Evolutionary conservation across 371 early-diverging fungal genomes (phyloP).

Genomic region (Actinomucor elegans): DNA sequence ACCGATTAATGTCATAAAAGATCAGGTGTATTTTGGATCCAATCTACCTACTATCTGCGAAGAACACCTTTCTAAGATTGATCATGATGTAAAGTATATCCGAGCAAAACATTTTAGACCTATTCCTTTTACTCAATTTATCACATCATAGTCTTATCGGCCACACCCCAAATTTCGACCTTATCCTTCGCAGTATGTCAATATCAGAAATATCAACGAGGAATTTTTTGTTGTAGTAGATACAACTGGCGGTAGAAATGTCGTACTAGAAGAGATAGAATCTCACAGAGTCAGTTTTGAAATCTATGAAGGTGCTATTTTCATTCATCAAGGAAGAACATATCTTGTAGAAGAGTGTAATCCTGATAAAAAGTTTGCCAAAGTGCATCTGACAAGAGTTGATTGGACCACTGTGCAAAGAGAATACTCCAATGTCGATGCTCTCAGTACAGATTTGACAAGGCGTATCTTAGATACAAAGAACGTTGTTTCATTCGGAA

Average conservation of each 20-base stretch:
- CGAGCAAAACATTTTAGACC: no score
- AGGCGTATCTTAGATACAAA: slow-evolving; percentile 15
- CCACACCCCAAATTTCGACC: slow-evolving; percentile 45
- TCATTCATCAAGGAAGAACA: slow-evolving; percentile 58
- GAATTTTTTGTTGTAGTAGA: slow-evolving; percentile 56
- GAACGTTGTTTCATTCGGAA: slow-evolving; percentile 29
- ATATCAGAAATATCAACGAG: slow-evolving; percentile 45
- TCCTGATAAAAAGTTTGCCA: slow-evolving; percentile 46
- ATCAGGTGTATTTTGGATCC: slow-evolving; percentile 45
- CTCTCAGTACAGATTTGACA: slow-evolving; percentile 21
- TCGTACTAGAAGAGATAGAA: slow-evolving; percentile 60
- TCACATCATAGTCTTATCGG: slow-evolving; percentile 34
- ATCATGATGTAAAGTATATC: slow-evolving; percentile 14
- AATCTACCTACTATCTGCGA: slow-evolving; percentile 20
- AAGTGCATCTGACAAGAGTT: slow-evolving; percentile 44
- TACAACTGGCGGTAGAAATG: slow-evolving; percentile 35
- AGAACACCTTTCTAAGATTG: slow-evolving; percentile 28
- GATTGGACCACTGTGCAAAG: slow-evolving; percentile 57
- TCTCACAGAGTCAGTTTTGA: slow-evolving; percentile 53
- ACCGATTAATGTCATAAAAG: slow-evolving; percentile 31
- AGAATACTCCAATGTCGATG: slow-evolving; percentile 56
- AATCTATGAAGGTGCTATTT: slow-evolving; percentile 63
- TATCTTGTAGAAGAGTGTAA: slow-evolving; percentile 59
- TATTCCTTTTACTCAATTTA: background rate
- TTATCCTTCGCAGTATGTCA: slow-evolving; percentile 47